Conservation (phyloP, 169 alveolate genomes). For the Cyclospora cayetanensis region DNA sequence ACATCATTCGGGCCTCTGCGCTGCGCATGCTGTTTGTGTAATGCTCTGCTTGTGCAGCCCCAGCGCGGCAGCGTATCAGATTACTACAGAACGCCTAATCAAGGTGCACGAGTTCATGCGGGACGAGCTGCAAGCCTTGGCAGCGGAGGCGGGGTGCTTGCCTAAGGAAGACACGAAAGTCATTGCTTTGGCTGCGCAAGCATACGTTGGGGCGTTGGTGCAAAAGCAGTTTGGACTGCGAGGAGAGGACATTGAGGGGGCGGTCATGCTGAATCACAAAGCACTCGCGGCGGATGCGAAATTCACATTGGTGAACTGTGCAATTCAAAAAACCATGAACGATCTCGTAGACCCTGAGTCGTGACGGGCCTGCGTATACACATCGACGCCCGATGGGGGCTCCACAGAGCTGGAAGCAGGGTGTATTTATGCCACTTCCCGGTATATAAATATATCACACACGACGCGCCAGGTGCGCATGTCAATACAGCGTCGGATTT, state of each 20-base stretch:
- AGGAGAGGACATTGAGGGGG: conserved; percentile 80
- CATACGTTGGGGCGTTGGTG: conserved; percentile 78
- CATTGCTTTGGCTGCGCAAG: conserved; percentile 78
- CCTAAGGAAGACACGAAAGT: conserved; percentile 75
- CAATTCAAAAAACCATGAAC: conserved; percentile 73
- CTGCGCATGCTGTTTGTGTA: no score
- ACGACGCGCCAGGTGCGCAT: not conserved
- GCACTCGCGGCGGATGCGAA: conserved; percentile 75
- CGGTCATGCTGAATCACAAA: conserved; percentile 75
- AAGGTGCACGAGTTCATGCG: conserved; percentile 78
- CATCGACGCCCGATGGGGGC: no score
- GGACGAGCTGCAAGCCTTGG: conserved; percentile 74
- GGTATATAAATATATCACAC: not conserved
- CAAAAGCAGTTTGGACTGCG: conserved; percentile 75
- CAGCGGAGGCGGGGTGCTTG: conserved; percentile 69
- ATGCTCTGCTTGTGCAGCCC: not conserved
- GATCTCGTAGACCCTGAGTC: conserved; percentile 58
- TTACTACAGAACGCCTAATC: conserved; percentile 63
- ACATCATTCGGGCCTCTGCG: no score
- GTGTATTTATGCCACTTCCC: no score
- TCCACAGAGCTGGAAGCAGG: no score
- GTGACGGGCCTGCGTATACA: no score
- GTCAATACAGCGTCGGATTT: not conserved
- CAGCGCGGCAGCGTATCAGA: conserved; percentile 52
- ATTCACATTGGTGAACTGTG: conserved; percentile 76